Percentiles rank a stretch among this genome's conserved stretches.
Evolutionary conservation across 257 asterid genomes (phyloP).

Genomic region (Orobanche coerulescens): DNA sequence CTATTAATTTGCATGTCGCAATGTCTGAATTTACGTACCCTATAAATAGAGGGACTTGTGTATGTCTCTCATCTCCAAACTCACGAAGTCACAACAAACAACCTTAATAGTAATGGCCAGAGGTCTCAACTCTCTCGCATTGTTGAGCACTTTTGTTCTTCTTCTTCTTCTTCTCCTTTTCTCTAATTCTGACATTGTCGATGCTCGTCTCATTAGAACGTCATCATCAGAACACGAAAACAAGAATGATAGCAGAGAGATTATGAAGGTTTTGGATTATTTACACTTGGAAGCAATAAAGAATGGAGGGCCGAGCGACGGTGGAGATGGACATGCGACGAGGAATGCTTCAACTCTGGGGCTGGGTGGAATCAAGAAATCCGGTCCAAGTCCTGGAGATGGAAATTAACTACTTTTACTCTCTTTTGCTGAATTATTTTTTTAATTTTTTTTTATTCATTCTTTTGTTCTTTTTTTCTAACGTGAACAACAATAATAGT

Average conservation of each 20-base stretch:
- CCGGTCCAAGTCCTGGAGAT: constrained; percentile 38
- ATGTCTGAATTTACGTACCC: background rate
- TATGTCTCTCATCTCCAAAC: background rate
- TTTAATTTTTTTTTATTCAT: background rate
- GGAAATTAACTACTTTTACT: constrained; percentile 22
- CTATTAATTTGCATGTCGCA: background rate
- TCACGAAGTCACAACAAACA: no score
- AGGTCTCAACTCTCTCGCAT: background rate
- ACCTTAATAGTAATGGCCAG: constrained; percentile 19
- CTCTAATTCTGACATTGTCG: background rate
- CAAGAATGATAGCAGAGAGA: background rate
- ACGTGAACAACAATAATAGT: no score
- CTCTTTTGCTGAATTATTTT: no score
- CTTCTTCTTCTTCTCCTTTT: constrained; percentile 6
- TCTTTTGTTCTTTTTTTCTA: background rate
- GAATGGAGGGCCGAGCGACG: constrained; percentile 27
- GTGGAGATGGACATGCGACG: constrained; percentile 24
- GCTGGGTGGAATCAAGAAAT: constrained; percentile 30
- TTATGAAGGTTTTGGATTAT: constrained; percentile 20
- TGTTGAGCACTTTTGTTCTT: constrained; percentile 9
- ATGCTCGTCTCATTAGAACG: constrained; percentile 18
- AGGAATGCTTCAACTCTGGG: constrained; percentile 21
- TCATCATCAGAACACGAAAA: background rate
- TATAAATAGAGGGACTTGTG: constrained; percentile 14
- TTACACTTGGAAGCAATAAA: constrained; percentile 24